phyloP scores from a whole-genome alignment of 2,329 filamentous ascomycete species.

The Simplicillium aogashimaense region DNA sequence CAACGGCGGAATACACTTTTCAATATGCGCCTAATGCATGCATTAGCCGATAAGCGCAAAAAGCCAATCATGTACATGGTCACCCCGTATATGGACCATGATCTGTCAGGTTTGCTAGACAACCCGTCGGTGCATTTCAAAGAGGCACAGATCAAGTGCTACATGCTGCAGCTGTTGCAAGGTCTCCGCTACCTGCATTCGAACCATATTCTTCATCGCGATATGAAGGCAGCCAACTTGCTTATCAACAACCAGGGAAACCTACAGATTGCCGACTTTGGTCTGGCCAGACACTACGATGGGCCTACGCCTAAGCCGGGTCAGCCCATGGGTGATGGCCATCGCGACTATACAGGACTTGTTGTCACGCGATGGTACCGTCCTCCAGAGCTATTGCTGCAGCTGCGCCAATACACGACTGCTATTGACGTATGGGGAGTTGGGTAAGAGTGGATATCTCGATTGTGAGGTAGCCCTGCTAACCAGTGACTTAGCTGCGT shows the following conservation, averaged over 20 bases:
- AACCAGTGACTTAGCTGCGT: slow-evolving; percentile 58
- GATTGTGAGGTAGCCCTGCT: slow-evolving; percentile 6
- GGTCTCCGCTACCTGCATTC: slow-evolving; percentile 87
- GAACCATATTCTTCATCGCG: slow-evolving; percentile 81
- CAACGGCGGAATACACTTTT: background rate
- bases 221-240: slow-evolving; percentile 98
- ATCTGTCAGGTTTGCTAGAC: slow-evolving; percentile 91
- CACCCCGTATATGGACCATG: slow-evolving; percentile 97
- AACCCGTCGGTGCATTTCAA: slow-evolving; percentile 85
- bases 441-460: slow-evolving; percentile 48
- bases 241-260: slow-evolving; percentile 92
- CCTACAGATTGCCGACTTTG: slow-evolving; percentile 95
- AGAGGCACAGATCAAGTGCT: slow-evolving; percentile 92
- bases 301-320: slow-evolving; percentile 70
- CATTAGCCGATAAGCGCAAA: slow-evolving; percentile 63
- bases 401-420: slow-evolving; percentile 85
- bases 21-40: background rate
- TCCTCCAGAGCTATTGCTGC: slow-evolving; percentile 83
- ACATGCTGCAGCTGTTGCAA: slow-evolving; percentile 86
- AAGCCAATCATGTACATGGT: slow-evolving; percentile 96
- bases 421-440: slow-evolving; percentile 98
- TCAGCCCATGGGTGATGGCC: slow-evolving; percentile 72
- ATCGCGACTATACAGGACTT: slow-evolving; percentile 87
- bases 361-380: slow-evolving; percentile 97
- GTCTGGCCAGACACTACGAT: slow-evolving; percentile 86